Base-by-base conservation (phyloP, 164 flowering plant species). In the Dillenia suffruticosa region DNA sequence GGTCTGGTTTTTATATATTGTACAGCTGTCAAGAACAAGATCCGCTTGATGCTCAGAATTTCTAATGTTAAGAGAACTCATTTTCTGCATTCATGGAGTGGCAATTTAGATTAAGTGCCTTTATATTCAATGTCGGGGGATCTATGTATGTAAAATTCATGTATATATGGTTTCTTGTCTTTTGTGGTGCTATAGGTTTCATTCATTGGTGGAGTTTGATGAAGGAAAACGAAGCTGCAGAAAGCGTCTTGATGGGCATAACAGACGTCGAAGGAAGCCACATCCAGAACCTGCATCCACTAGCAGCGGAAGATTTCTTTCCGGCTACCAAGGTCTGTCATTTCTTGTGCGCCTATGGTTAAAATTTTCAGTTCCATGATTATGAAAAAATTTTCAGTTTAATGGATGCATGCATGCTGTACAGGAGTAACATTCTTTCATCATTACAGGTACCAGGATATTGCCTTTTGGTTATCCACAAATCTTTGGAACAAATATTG, bases 181-280 rank as follows among this genome's bases (percentile, higher is more conserved):
- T 32, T 32, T 32, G 40, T 32, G 40, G 40, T 32, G 5, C 40
- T 49, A 49, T 61, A 88, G 95, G 80, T 88, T 88, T 63, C 95
- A 88, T 80, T 74, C 81, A 44, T 65, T 88, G 76, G 79, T 9
- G 57, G 95, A 88, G 71, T 88, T 88, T 74, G 95, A 88, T 66
- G 91, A 88, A 44, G 84, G 75, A 49, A 88, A 88, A 67, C 64
- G 91, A 74, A 88, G 95, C 74, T 88, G 95, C 64, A 77, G 95
- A 73, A 88, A 86, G 68, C 86, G 92, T 48, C 92, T 88, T 46
- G 91, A 84, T 72, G 91, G 92, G 46, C 95, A 88, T 72, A 88
- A 88, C 69, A 67, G 84, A 26, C 86, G 95, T 10, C 75, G 92
- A 32, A 77, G 95, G 64, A 88, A 88, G 77, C 84, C 88, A 62